Percentiles rank a stretch among this genome's conserved stretches.
Conservation (phyloP, 2,329 filamentous ascomycete species). For the Bipolaris victoriae region DNA sequence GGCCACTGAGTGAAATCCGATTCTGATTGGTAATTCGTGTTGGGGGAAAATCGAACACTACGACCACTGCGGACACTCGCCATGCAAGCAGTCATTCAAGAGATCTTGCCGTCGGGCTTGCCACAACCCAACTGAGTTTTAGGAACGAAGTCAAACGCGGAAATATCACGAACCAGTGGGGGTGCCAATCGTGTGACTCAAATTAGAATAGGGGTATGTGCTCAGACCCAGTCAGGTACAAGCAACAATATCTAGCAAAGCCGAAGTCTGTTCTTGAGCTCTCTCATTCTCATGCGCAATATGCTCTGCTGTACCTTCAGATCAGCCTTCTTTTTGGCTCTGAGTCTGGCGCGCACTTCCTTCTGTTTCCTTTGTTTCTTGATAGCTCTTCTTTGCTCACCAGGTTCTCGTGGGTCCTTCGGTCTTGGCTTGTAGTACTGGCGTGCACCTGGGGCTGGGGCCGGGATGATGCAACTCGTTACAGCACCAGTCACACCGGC, state of each 20-base stretch:
- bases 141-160: too few relatives aligned
- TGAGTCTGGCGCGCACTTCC: background rate
- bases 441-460: constrained; percentile 2
- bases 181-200: too few relatives aligned
- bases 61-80: constrained; percentile 8
- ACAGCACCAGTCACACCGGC: constrained; percentile 6
- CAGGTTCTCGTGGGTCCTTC: constrained; percentile 4
- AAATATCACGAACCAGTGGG: too few relatives aligned
- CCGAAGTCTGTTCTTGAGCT: background rate
- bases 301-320: background rate
- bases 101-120: background rate
- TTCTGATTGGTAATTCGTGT: constrained; percentile 6
- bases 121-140: too few relatives aligned
- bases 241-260: background rate
- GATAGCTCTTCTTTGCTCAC: background rate
- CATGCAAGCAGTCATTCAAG: background rate
- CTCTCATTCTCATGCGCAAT: background rate
- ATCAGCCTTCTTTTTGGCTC: background rate
- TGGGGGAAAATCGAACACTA: constrained; percentile 10
- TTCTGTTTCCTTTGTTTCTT: constrained; percentile 7
- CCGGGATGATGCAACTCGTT: background rate
- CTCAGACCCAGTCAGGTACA: background rate
- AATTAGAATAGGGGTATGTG: too few relatives aligned
- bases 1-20: constrained; percentile 29
- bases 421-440: background rate